These are phyloP conservation scores for Lolium multiflorum DNA, from an alignment of 176 grass and related monocot species.

Conservation along the genomic window DNA sequence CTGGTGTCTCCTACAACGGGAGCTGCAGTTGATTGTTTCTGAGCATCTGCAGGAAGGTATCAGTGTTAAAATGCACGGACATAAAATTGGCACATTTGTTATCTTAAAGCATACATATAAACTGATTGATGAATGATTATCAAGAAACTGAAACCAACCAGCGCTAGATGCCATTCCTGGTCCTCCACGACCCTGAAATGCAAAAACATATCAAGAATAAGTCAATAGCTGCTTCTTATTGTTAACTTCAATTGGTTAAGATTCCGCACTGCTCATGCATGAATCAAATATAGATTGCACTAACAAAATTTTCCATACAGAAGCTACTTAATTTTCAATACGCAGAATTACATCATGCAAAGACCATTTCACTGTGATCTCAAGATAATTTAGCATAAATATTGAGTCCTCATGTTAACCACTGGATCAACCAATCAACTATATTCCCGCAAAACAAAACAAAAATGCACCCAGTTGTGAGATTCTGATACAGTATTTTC, in stretches of 20 bases:
- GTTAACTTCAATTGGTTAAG: conserved; percentile 18
- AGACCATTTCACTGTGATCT: background rate
- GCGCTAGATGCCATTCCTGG: conserved; percentile 79
- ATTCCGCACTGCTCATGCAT: conserved; percentile 24
- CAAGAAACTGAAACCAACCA: conserved; percentile 53
- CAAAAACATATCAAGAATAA: conserved; percentile 45
- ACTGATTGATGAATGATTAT: conserved; percentile 24
- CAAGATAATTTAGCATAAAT: conserved; percentile 32
- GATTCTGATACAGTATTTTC: conserved; percentile 34
- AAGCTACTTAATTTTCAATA: conserved; percentile 40
- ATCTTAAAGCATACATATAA: conserved; percentile 26
- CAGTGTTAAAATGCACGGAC: conserved; percentile 31
- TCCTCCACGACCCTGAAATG: conserved; percentile 95
- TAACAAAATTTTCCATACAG: conserved; percentile 19
- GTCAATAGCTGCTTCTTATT: conserved; percentile 35
- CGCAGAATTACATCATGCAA: conserved; percentile 28
- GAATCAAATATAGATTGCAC: conserved; percentile 13
- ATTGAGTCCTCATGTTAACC: background rate
- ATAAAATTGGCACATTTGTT: conserved; percentile 32
- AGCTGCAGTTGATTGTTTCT: conserved; percentile 62
- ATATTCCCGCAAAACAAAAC: background rate
- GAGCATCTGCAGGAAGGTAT: conserved; percentile 51
- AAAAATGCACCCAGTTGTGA: conserved; percentile 29
- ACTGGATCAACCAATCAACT: conserved; percentile 23
- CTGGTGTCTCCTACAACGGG: conserved; percentile 52